Evolutionary conservation across 2,329 filamentous ascomycete species (phyloP).

Genomic region (Botryotinia globosa): DNA sequence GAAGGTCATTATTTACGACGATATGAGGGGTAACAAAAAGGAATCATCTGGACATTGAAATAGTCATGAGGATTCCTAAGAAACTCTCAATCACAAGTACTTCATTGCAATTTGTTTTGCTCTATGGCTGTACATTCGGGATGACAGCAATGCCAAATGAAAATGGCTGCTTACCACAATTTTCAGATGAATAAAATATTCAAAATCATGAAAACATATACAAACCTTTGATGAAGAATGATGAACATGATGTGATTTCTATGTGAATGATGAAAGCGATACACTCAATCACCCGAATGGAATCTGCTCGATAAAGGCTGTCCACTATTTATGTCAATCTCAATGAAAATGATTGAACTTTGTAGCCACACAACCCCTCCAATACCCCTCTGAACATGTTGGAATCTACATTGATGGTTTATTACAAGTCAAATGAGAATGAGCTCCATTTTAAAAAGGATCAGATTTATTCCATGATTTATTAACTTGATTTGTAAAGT

Average conservation of each 20-base stretch:
- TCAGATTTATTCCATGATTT: neutral
- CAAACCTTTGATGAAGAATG: neutral
- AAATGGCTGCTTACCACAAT: constrained; percentile 6
- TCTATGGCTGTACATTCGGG: constrained; percentile 15
- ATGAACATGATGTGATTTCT: neutral
- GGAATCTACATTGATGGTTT: too few species aligned
- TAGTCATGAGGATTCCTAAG: constrained; percentile 1
- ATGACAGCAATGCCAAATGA: constrained; percentile 15
- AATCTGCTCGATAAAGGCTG: neutral
- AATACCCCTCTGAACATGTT: too few species aligned
- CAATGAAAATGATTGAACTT: too few species aligned
- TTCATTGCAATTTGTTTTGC: constrained; percentile 16
- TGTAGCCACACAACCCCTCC: too few species aligned
- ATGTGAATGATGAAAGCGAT: neutral
- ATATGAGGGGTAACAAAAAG: constrained; percentile 3
- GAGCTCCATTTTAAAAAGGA: too few species aligned
- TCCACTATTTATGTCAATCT: too few species aligned
- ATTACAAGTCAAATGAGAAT: too few species aligned
- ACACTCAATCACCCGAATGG: neutral
- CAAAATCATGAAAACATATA: neutral
- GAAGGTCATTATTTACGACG: constrained; percentile 3
- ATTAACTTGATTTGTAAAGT: neutral
- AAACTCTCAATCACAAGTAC: constrained; percentile 11
- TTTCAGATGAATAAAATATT: constrained; percentile 11
- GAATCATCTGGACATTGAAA: constrained; percentile 7